Percentiles rank a stretch among this genome's conserved stretches.
Conservation (phyloP, 2,329 filamentous ascomycete species). For the Penicillium polonicum region DNA sequence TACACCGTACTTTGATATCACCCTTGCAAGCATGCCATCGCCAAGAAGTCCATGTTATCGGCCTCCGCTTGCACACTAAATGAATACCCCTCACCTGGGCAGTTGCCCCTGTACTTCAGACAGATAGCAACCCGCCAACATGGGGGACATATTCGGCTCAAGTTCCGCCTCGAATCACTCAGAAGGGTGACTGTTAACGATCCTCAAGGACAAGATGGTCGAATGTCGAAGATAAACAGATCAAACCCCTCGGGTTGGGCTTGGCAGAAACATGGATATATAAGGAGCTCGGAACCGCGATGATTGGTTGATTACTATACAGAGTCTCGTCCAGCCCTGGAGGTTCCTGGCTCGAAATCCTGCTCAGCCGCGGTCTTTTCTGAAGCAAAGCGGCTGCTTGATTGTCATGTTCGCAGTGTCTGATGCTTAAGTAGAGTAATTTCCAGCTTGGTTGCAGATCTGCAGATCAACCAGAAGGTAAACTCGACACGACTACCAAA, state of each 20-base stretch:
- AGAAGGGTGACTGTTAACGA: too few species aligned
- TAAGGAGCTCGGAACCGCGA: too few species aligned
- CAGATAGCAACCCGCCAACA: background rate
- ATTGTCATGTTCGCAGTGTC: background rate
- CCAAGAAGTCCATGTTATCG: background rate
- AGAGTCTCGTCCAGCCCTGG: too few species aligned
- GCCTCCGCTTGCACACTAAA: background rate
- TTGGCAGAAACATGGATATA: too few species aligned
- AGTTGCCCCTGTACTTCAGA: background rate
- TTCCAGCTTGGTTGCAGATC: background rate
- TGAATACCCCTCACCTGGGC: background rate
- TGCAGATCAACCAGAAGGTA: background rate
- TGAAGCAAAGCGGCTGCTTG: too few species aligned
- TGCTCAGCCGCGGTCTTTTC: too few species aligned
- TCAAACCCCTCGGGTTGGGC: too few species aligned
- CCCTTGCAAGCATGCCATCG: background rate
- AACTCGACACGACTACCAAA: background rate
- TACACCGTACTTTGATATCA: background rate
- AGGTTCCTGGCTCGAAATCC: background rate
- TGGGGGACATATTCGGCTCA: background rate
- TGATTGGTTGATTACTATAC: too few species aligned
- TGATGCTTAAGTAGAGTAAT: background rate
- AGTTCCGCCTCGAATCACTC: background rate
- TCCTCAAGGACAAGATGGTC: background rate
- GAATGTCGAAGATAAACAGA: background rate